Base-by-base conservation (phyloP, 441 rosid genomes). In the Dalechampia spathulata region DNA sequence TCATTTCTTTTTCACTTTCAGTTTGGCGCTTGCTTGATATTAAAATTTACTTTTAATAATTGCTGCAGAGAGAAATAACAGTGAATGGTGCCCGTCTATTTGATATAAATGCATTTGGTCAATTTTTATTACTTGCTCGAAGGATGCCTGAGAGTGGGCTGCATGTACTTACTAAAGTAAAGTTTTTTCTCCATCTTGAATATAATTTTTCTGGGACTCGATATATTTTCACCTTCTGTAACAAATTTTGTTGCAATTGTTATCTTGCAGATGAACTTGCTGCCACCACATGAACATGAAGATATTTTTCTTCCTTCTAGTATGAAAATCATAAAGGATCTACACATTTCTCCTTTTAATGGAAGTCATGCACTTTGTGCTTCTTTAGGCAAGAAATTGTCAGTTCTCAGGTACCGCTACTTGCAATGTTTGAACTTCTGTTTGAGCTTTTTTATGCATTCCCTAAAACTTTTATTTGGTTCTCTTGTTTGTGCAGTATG, bases 61-160 rank as follows among this genome's bases (percentile, higher is more conserved):
- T 57, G 36, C 6, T 14, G 17, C 55, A 90, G 98, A 66, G 64
- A 3, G 84, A 78, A 55, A 53, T 79, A 67, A 63, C 11, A 43
- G 69, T 83, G 56, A 82, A 68, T 62, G 98, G 93, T 60, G 95
- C 87, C 34, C 92, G 95, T 48, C 58, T 88, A 70, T 84, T 91
- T 77, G 96, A 88, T 67, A 65, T 83, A 50, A 82, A 80, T 67
- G 71, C 69, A 60, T 63, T 68, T 41, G 62, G 74, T 66, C 79
- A 82, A 70, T 65, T 71, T 37, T 6, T 88, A 34, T 70, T 91
- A 55, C 55, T 87, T 59, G 80, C 83, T 6, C 72, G 95, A 39
- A 82, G 83, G 75, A 74, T 75, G 59, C 66, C 83, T 49, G 80
- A 82, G 49, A 67, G 65, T 23, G 86, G 87, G 57, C 58, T 70